Evolutionary conservation across 345 rosid genomes (phyloP), one percentile per base, ranked within the genome.

Genomic region (Syzygium oleosum): DNA sequence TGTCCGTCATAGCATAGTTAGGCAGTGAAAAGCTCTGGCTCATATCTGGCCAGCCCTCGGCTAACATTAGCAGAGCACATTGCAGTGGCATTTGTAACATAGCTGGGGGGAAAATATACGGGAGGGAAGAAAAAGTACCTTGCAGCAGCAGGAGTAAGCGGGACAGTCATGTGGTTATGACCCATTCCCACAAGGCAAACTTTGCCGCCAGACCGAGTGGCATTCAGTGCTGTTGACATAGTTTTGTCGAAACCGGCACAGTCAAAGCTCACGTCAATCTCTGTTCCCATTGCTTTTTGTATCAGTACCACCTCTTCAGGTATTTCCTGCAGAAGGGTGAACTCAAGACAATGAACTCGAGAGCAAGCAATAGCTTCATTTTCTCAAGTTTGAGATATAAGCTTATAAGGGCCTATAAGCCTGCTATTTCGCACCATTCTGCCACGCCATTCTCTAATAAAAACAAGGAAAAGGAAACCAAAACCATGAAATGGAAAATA

Each of bases 141-240:
- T 87, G 97, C 97, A 61, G 99, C 98, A 22, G 98, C 96, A 54
- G 98, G 94, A 84, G 97, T 94, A 43, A 96, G 96, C 41, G 92
- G 98, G 17, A 96, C 92, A 52, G 95, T 98, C 95, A 95, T 96
- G 86, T 94, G 90, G 5, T 83, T 89, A 52, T 92, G 98, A 51
- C 96, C 99, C 94, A 94, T 92, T 77, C 99, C 99, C 2, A 97
- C 94, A 41, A 96, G 98, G 91, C 99, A 96, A 78, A 96, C 98
- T 91, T 94, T 98, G 88, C 99, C 97, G 1, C 96, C 99, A 27
- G 97, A 85, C 56, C 92, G 49, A 41, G 98, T 94, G 53, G 97
- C 98, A 63, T 88, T 88, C 88, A 95, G 88, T 51, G 99, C 96
- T 0, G 98, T 96, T 12, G 95, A 90, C 98, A 94, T 96, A 43